These are phyloP conservation scores for Ustilago xerochloae DNA, from an alignment of 1,284 basidiomycete species.

Conservation along the genomic window DNA sequence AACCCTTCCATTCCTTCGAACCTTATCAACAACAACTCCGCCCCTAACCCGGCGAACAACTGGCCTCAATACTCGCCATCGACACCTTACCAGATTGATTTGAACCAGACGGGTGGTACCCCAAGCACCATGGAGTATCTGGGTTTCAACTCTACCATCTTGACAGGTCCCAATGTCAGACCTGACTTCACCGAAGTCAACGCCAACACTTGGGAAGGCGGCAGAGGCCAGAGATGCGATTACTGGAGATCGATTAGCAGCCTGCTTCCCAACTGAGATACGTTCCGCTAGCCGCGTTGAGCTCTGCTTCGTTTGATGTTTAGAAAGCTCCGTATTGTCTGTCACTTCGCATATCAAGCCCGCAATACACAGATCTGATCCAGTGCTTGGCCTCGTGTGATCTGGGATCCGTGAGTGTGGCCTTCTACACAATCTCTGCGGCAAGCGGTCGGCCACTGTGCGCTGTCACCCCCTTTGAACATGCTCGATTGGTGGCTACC, in stretches of 20 bases:
- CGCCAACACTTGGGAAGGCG: conserved; percentile 22
- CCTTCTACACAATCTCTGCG: no score
- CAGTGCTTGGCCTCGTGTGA: no score
- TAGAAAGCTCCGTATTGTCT: no score
- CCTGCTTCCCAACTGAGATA: conserved; percentile 4
- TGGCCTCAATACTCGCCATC: conserved; percentile 25
- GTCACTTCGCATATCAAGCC: no score
- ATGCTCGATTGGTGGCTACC: no score
- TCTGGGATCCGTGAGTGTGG: no score
- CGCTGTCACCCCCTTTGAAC: no score
- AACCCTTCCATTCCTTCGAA: conserved; percentile 30
- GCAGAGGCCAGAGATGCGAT: conserved; percentile 10
- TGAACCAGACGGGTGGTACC: conserved; percentile 35
- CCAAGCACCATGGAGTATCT: neutral
- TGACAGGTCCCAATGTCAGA: neutral
- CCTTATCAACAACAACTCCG: conserved; percentile 8
- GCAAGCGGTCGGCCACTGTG: no score
- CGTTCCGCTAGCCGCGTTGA: no score
- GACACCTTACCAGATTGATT: conserved; percentile 33
- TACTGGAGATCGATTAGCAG: conserved; percentile 14
- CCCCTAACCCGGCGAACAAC: conserved; percentile 14
- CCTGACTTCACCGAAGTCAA: conserved; percentile 16
- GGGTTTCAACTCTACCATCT: conserved; percentile 3
- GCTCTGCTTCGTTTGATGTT: no score
- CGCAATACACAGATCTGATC: no score